Percentiles rank a stretch among this genome's conserved stretches.
These are phyloP conservation scores for Salinomyces thailandicus DNA, from an alignment of 2,329 filamentous ascomycete species.

Conservation along the genomic window DNA sequence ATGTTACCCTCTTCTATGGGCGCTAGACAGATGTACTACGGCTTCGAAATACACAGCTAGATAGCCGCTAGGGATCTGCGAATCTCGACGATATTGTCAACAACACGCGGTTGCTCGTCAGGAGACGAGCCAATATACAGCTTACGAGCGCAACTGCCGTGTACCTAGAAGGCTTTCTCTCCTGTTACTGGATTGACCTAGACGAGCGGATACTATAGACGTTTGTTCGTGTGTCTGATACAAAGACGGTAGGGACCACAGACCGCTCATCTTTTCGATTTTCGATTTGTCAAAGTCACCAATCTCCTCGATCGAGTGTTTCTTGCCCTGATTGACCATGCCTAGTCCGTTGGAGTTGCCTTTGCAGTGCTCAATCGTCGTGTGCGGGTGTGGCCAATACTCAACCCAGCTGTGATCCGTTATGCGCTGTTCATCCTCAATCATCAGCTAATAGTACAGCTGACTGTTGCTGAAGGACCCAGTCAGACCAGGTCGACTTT, in stretches of 20 bases:
- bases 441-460: slow-evolving; percentile 60
- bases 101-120: slow-evolving; percentile 6
- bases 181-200: slow-evolving; percentile 65
- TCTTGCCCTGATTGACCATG: slow-evolving; percentile 52
- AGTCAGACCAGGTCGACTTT: slow-evolving; percentile 62
- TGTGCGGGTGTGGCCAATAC: slow-evolving; percentile 66
- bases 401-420: slow-evolving; percentile 55
- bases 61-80: slow-evolving; percentile 9
- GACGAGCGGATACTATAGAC: slow-evolving; percentile 45
- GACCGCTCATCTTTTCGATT: slow-evolving; percentile 48
- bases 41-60: slow-evolving; percentile 11
- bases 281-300: slow-evolving; percentile 53
- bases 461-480: slow-evolving; percentile 61
- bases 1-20: slow-evolving; percentile 10
- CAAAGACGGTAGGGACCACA: background rate
- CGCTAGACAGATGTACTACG: slow-evolving; percentile 10
- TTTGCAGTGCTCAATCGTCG: slow-evolving; percentile 62
- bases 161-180: slow-evolving; percentile 57
- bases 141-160: slow-evolving; percentile 28
- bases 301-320: slow-evolving; percentile 48
- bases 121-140: slow-evolving; percentile 8
- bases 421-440: slow-evolving; percentile 54
- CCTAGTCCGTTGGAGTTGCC: slow-evolving; percentile 58
- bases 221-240: background rate
- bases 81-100: slow-evolving; percentile 6